phyloP scores from a whole-genome alignment of 2,329 filamentous ascomycete species.

The Aspergillus hortae region DNA sequence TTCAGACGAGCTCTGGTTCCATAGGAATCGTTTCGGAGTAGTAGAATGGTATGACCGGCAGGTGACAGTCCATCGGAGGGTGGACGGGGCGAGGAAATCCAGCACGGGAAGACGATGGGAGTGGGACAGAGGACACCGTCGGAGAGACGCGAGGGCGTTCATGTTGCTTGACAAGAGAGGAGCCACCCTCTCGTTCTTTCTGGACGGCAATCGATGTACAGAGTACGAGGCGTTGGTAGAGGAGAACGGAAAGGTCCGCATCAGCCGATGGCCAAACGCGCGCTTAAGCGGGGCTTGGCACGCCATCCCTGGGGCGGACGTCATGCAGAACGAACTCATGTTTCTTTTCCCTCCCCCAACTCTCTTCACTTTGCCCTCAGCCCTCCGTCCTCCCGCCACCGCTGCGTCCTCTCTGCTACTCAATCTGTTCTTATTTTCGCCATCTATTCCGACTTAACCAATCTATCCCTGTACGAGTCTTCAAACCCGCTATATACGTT shows the following conservation, averaged over 20 bases:
- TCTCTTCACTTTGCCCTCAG: constrained; percentile 11
- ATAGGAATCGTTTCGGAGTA: constrained; percentile 25
- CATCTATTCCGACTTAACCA: background rate
- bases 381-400: constrained; percentile 2
- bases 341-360: constrained; percentile 15
- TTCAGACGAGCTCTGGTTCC: background rate
- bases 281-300: constrained; percentile 29
- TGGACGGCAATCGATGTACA: too few relatives aligned
- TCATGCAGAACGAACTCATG: constrained; percentile 22
- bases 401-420: background rate
- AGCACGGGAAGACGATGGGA: constrained; percentile 24
- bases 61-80: constrained; percentile 22
- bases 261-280: constrained; percentile 22
- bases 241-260: background rate
- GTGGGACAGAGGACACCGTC: constrained; percentile 16
- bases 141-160: constrained; percentile 22
- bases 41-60: constrained; percentile 21
- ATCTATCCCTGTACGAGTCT: background rate
- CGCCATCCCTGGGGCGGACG: constrained; percentile 26
- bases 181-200: background rate
- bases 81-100: constrained; percentile 35
- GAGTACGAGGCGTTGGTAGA: too few relatives aligned
- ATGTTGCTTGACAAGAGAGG: constrained; percentile 13
- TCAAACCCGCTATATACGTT: constrained; percentile 12
- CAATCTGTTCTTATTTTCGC: background rate